Evolutionary conservation across 768 basidiomycete genomes (phyloP), one percentile per base, ranked within the genome.

Genomic region (Mycena polygramma): DNA sequence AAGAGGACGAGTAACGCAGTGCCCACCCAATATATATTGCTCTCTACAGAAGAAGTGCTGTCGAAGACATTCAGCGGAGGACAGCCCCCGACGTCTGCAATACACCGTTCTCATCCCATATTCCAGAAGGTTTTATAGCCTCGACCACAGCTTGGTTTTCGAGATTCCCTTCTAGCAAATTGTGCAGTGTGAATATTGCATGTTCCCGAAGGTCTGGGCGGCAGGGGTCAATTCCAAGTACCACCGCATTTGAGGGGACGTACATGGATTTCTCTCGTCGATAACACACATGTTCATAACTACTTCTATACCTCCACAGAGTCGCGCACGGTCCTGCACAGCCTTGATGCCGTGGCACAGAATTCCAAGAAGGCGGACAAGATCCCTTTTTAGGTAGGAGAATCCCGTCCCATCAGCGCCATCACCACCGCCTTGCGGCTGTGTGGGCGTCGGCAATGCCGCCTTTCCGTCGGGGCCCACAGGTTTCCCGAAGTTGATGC

Each of bases 261-360:
- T 79, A 97, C 96, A 96, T 46, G 96, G 96, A 80, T 97, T 98
- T 66, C 92, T 83, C 75, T 96, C 96, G 78, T 98, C 96, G 35
- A 95, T 84, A 20, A 94, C 94, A 79, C 95, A 97, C 81, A 96
- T 84, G 76, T 92, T 93, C 89, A 98, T 90, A 20, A 97, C 86
- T 54, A 95, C 87, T 60, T 91, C 86, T 68, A 98, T 89, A 54
- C 96, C 96, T 26, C 89, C 92, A 71, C 86, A 89, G 43, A 79
- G 79, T 57, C 96, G 87, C 48, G 91, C 85, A 11, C 90, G 87
- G 79, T 97, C 93, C 77, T 97, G 96, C 49, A 91, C 89, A 37
- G 80, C 83, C 76, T 80, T 89, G 73, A 86, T 84, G 53, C 86
- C 87, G 75, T 93, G 88, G 61, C 89, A 90, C 15, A 97, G 80